A percentile compares a stretch with the other conserved stretches of the same genome.
Evolutionary conservation across 1,284 basidiomycete genomes (phyloP).

Genomic region (Austroboletus novae-zelandiae): DNA sequence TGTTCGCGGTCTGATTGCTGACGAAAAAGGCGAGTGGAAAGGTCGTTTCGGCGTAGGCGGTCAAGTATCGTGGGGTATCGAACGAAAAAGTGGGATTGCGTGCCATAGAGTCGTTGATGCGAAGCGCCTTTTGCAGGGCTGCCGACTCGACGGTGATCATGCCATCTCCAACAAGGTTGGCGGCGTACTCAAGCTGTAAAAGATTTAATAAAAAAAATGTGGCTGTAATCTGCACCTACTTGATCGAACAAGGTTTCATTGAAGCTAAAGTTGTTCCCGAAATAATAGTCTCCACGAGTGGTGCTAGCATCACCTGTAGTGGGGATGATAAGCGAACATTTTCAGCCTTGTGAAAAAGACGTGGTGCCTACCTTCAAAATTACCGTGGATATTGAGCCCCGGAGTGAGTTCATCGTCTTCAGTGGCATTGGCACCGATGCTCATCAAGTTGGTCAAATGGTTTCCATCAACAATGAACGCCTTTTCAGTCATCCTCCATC

Average conservation of each 20-base stretch:
- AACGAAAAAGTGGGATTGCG: conserved; percentile 27
- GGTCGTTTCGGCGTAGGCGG: conserved; percentile 20
- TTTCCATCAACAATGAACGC: conserved; percentile 26
- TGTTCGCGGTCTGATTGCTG: conserved; percentile 24
- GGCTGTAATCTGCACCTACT: neutral
- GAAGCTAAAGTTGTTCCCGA: conserved; percentile 27
- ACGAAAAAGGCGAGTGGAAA: conserved; percentile 31
- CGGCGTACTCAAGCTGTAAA: conserved; percentile 15
- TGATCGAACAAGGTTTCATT: conserved; percentile 29
- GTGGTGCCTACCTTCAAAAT: conserved; percentile 19
- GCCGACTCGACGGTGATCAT: conserved; percentile 20
- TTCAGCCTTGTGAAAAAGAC: neutral
- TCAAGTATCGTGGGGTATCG: conserved; percentile 17
- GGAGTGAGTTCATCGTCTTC: conserved; percentile 9
- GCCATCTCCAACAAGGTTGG: conserved; percentile 16
- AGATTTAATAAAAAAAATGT: neutral
- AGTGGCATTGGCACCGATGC: conserved; percentile 27
- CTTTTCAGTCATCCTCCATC: neutral
- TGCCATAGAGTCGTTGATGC: conserved; percentile 28
- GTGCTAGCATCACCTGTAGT: conserved; percentile 23
- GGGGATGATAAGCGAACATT: neutral
- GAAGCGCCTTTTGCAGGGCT: conserved; percentile 12
- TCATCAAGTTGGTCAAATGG: conserved; percentile 29
- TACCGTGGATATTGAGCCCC: conserved; percentile 21
- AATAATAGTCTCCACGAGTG: conserved; percentile 28